phyloP scores from a whole-genome alignment of 2,329 filamentous ascomycete genomes.

The Fusarium xylarioides region DNA sequence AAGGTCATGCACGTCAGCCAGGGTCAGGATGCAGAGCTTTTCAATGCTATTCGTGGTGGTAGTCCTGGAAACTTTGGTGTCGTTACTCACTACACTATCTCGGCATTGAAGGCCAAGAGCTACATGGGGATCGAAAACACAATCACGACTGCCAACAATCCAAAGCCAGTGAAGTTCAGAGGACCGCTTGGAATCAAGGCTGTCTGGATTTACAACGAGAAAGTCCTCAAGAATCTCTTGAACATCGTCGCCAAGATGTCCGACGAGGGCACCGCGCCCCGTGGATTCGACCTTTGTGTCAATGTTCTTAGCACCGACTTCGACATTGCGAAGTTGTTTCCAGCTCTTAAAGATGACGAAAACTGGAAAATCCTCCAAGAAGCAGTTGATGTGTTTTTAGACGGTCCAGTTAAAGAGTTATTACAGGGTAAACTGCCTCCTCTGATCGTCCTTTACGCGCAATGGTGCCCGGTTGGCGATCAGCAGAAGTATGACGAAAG shows the following conservation, averaged over 20 bases:
- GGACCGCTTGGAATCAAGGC: neutral
- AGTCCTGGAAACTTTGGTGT: neutral
- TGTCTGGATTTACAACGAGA: neutral
- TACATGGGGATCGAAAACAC: neutral
- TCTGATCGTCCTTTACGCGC: neutral
- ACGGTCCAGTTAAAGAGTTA: too few relatives aligned
- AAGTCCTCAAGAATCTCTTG: neutral
- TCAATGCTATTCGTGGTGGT: neutral
- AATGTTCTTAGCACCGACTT: neutral
- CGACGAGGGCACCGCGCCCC: neutral
- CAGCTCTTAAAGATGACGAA: neutral
- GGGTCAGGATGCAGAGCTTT: accelerated
- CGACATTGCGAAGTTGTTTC: neutral
- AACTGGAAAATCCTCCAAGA: neutral
- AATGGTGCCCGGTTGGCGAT: neutral
- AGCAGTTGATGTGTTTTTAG: neutral
- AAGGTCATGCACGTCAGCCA: neutral
- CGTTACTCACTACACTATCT: neutral
- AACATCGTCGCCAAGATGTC: neutral
- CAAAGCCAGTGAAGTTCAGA: neutral
- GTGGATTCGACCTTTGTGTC: neutral
- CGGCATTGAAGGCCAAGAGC: neutral
- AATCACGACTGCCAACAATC: neutral
- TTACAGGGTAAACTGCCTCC: accelerated
- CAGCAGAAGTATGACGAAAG: neutral